Evolutionary conservation across 805 yeast species (phyloP).

Genomic region (Lipomyces orientalis): DNA sequence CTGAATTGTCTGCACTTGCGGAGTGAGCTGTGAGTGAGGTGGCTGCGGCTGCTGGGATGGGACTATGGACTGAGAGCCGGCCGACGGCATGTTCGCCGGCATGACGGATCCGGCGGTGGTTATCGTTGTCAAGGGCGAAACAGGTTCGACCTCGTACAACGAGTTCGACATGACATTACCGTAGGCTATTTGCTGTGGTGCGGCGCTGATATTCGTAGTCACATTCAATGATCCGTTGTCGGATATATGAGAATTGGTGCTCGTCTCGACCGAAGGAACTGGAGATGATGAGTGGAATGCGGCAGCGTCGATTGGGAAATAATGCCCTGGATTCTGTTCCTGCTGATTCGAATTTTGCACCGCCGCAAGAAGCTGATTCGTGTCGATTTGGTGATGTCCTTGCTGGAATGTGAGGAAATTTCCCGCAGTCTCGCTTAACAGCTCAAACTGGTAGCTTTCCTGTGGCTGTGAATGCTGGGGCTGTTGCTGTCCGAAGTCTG

Average conservation of each 20-base stretch:
- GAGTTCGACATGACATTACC: background rate
- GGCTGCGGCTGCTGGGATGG: constrained; percentile 14
- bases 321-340: background rate
- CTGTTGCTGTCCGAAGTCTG: background rate
- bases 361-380: background rate
- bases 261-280: constrained; percentile 5
- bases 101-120: background rate
- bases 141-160: constrained; percentile 6
- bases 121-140: constrained; percentile 14
- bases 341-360: background rate
- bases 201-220: constrained; percentile 9
- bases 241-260: constrained; percentile 3
- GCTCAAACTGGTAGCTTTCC: background rate
- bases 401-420: constrained; percentile 1
- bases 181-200: constrained; percentile 1
- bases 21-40: constrained; percentile 6
- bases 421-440: background rate
- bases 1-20: constrained; percentile 42
- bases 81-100: background rate
- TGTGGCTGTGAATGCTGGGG: constrained; percentile 1
- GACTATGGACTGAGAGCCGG: background rate
- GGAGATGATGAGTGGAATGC: constrained; percentile 13
- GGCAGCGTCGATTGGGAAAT: background rate
- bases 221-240: background rate
- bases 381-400: background rate